Conservation (phyloP, 2,329 filamentous ascomycete genomes). For the Cytospora mali region DNA sequence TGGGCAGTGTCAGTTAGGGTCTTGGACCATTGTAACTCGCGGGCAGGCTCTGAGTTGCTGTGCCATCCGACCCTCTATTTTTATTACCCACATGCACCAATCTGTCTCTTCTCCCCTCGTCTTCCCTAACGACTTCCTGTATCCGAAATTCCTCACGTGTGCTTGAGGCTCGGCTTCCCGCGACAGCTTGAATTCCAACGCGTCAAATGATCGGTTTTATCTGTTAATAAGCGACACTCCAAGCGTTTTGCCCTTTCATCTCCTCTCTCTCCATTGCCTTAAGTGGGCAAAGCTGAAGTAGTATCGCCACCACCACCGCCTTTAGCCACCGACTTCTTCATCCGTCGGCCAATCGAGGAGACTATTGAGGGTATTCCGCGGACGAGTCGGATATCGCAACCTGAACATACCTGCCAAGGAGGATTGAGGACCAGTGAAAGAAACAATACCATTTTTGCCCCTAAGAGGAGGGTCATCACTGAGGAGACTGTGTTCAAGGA, state of each 20-base stretch:
- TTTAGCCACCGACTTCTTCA: conserved; percentile 16
- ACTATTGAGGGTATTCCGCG: conserved; percentile 10
- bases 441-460: conserved; percentile 17
- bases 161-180: not conserved
- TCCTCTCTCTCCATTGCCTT: not conserved
- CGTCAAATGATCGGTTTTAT: not conserved
- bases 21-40: conserved; percentile 14
- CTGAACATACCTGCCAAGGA: conserved; percentile 9
- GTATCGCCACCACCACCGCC: conserved; percentile 19
- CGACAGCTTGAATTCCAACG: not conserved
- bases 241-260: not conserved
- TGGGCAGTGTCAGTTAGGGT: too few relatives aligned
- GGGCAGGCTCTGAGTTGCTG: conserved; percentile 33
- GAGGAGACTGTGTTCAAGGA: not conserved
- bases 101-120: conserved; percentile 15
- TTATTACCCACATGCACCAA: conserved; percentile 14
- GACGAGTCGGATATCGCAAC: conserved; percentile 21
- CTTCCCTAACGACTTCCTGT: not conserved
- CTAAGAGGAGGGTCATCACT: not conserved
- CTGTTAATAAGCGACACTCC: conserved; percentile 8
- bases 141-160: not conserved
- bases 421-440: conserved; percentile 5
- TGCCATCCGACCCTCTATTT: conserved; percentile 26
- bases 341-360: conserved; percentile 17
- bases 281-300: conserved; percentile 18